Base-by-base conservation (phyloP, 2,329 filamentous ascomycete species). In the Gaeumannomyces tritici region DNA sequence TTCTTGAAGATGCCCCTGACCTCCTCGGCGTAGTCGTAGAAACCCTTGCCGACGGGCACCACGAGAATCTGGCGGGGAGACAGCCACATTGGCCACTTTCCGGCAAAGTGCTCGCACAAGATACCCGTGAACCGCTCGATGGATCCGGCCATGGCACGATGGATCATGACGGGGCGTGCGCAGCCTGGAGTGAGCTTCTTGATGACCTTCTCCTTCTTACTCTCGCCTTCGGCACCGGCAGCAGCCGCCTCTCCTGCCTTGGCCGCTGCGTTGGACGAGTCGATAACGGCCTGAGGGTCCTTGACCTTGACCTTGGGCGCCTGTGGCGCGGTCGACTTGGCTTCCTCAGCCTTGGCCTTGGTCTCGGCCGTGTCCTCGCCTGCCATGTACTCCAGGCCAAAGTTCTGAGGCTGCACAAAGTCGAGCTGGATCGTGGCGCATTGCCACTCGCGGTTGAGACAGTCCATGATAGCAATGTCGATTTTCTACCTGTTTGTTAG, bases 371-470 rank as follows among this genome's bases (percentile, higher is more conserved):
- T 80, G 62, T 77, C 74, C 71, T 92, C 89, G 54, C 88, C 86
- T 12, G 89, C 91, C 78, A 90, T 87, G 73, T 92, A 96, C 74
- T 93, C 89, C 55, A 97, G 84, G 71, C 90, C 89, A 77, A 97
- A 97, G 74, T 92, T 92, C 69, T 89, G 81, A 1, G 89, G 89
- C 26, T 90, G 83, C 72, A 96, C 89, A 79, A 96, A 96, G 73
- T 96, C 91, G 62, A 96, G 85, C 77, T 98, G 93, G 68, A 98
- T 96, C 15, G 93, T 98, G 69, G 93, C 91, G 71, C 91, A 96
- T 76, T 96, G 90, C 79, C 87, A 90, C 64, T 67, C 90, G 73
- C 93, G 85, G 75, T 87, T 86, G 67, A 97, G 80, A 57, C 91
- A 91, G 75, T 97, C 93, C 61, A 87, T 88, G 71, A 99, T 93